A percentile compares a stretch with the other conserved stretches of the same genome.
phyloP scores from a whole-genome alignment of 2,329 filamentous ascomycete species.

The Epichloe gansuensis region DNA sequence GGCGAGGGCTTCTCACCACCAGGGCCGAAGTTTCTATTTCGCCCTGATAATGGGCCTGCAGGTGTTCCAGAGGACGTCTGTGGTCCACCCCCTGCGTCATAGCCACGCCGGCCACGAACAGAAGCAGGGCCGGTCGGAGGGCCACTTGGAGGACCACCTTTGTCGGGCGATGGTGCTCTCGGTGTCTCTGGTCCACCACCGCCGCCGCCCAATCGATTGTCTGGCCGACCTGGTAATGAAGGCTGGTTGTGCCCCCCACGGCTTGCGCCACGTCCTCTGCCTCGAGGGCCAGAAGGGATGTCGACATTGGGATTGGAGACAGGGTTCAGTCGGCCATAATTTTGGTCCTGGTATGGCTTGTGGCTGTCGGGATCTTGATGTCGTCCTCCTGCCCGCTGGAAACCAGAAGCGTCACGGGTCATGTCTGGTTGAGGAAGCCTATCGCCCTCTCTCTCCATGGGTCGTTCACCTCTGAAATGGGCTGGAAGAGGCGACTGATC shows the following conservation, averaged over 20 bases:
- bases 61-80: slow-evolving; percentile 17
- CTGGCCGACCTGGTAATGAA: slow-evolving; percentile 26
- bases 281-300: slow-evolving; percentile 44
- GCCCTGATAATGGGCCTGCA: slow-evolving; percentile 24
- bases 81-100: slow-evolving; percentile 23
- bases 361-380: slow-evolving; percentile 37
- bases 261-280: slow-evolving; percentile 31
- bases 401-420: slow-evolving; percentile 23
- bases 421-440: slow-evolving; percentile 21
- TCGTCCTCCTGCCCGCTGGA: slow-evolving; percentile 24
- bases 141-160: slow-evolving; percentile 32
- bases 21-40: slow-evolving; percentile 26
- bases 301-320: slow-evolving; percentile 27
- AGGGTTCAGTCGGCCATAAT: slow-evolving; percentile 48
- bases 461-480: slow-evolving; percentile 21
- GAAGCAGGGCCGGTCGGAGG: slow-evolving; percentile 42
- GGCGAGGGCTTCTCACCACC: slow-evolving; percentile 14
- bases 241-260: slow-evolving; percentile 23
- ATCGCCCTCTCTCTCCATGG: slow-evolving; percentile 27
- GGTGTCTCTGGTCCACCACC: slow-evolving; percentile 23
- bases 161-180: slow-evolving; percentile 34
- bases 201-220: slow-evolving; percentile 26
- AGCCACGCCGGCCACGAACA: slow-evolving; percentile 32
- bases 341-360: slow-evolving; percentile 42
- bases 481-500: slow-evolving; percentile 19